Evolutionary conservation across 257 asterid genomes (phyloP).

Genomic region (Nicotiana noctiflora): DNA sequence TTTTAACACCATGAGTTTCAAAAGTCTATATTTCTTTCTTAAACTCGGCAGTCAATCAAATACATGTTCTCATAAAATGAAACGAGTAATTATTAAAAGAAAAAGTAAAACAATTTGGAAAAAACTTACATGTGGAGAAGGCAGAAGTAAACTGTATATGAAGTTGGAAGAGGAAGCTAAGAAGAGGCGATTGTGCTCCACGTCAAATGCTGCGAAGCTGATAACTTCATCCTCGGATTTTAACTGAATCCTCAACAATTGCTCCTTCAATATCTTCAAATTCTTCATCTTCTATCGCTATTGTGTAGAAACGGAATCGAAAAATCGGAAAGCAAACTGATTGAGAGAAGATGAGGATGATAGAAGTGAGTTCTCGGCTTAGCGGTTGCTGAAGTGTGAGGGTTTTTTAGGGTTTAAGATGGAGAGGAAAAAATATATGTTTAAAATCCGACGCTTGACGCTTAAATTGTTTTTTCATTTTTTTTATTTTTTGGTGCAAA

Average conservation of each 20-base stretch:
- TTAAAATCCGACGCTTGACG: no score
- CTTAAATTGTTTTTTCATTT: no score
- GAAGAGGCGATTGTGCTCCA: slow-evolving; percentile 73
- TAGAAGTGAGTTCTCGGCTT: not conserved
- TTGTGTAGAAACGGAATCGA: not conserved
- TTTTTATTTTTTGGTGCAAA: no score
- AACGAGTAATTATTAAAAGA: not conserved
- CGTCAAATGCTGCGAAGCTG: slow-evolving; percentile 57
- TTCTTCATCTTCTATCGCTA: slow-evolving; percentile 44
- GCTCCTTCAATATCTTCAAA: slow-evolving; percentile 61
- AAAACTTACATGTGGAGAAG: slow-evolving; percentile 41
- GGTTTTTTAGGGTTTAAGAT: not conserved
- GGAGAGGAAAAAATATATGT: no score
- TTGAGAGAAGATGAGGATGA: not conserved
- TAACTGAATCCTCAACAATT: slow-evolving; percentile 35
- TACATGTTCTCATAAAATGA: no score
- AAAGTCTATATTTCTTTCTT: no score
- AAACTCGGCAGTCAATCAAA: no score
- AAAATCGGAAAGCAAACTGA: not conserved
- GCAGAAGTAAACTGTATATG: slow-evolving; percentile 50
- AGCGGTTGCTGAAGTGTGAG: not conserved
- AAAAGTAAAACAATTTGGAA: not conserved
- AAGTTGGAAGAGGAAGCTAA: slow-evolving; percentile 65
- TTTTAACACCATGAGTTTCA: no score
- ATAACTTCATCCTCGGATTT: slow-evolving; percentile 49